phyloP scores from a whole-genome alignment of 192 early-diverging fungal species.

The Linnemannia exigua region DNA sequence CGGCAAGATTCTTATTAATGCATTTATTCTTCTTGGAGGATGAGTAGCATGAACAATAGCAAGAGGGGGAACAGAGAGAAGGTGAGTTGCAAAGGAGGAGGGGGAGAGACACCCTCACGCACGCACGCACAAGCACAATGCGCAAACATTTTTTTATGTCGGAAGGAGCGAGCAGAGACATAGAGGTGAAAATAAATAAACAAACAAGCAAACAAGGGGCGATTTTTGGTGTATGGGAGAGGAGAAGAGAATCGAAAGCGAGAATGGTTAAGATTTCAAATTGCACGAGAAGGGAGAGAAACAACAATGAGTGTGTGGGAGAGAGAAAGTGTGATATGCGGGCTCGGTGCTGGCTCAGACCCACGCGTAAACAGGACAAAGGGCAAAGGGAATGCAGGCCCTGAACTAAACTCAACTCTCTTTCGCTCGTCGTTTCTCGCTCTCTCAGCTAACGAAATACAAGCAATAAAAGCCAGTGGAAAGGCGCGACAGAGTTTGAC shows the following conservation, averaged over 20 bases:
- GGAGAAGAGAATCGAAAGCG: no score
- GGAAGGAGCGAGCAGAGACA: background rate
- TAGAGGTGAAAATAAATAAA: background rate
- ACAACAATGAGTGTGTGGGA: background rate
- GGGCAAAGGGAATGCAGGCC: background rate
- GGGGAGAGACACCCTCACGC: background rate
- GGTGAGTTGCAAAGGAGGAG: background rate
- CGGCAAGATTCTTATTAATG: conserved; percentile 19
- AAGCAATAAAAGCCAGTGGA: background rate
- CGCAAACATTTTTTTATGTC: conserved; percentile 2
- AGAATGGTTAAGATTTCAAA: no score
- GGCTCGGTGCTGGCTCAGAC: background rate
- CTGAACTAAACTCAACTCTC: background rate
- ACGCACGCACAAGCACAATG: background rate
- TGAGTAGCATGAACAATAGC: no score
- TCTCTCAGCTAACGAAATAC: background rate
- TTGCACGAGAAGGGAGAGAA: no score
- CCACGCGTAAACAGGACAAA: background rate
- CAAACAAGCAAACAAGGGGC: background rate
- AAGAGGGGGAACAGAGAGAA: no score
- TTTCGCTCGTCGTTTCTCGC: background rate
- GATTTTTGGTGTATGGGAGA: background rate
- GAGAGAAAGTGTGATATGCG: background rate
- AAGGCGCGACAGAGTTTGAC: background rate
- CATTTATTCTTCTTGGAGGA: background rate